A percentile compares a stretch with the other conserved stretches of the same genome.
Conservation (phyloP, 768 basidiomycete genomes). For the Pleurotus salmoneostramineus region DNA sequence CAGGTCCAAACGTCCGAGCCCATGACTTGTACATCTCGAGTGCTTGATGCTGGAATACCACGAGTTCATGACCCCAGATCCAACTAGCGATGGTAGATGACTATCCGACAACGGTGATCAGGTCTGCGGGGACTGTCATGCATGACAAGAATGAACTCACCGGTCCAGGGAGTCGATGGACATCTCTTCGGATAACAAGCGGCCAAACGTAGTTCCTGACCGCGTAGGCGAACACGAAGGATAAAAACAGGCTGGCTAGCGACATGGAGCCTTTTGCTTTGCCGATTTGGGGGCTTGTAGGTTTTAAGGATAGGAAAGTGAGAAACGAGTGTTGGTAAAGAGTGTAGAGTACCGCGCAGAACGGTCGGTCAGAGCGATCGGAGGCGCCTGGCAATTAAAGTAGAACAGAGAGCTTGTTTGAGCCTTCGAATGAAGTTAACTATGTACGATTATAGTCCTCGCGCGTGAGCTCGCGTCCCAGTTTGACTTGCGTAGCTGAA, state of each 20-base stretch:
- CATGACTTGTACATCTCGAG: slow-evolving; percentile 28
- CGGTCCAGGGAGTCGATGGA: slow-evolving; percentile 17
- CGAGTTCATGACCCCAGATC: slow-evolving; percentile 34
- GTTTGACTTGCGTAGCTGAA: no score
- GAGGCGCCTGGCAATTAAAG: not conserved
- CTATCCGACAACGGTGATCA: slow-evolving; percentile 3
- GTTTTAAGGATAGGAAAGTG: not conserved
- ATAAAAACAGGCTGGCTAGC: slow-evolving; percentile 7
- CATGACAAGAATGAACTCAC: slow-evolving; percentile 12
- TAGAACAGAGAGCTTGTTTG: not conserved
- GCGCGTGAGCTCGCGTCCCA: no score
- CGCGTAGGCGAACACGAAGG: slow-evolving; percentile 8
- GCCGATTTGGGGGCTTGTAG: not conserved
- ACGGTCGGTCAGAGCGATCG: not conserved
- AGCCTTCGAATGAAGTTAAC: no score
- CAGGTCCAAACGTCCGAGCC: slow-evolving; percentile 24
- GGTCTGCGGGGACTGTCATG: not conserved
- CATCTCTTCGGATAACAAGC: slow-evolving; percentile 5
- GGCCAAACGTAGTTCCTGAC: not conserved
- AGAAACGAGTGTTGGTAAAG: slow-evolving; percentile 1
- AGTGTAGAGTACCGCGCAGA: not conserved
- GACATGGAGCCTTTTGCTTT: no score
- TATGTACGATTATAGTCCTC: no score
- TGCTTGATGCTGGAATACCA: slow-evolving; percentile 26
- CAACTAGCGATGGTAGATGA: slow-evolving; percentile 18